Conservation (phyloP, 805 yeast genomes). For the Candida patagonica region DNA sequence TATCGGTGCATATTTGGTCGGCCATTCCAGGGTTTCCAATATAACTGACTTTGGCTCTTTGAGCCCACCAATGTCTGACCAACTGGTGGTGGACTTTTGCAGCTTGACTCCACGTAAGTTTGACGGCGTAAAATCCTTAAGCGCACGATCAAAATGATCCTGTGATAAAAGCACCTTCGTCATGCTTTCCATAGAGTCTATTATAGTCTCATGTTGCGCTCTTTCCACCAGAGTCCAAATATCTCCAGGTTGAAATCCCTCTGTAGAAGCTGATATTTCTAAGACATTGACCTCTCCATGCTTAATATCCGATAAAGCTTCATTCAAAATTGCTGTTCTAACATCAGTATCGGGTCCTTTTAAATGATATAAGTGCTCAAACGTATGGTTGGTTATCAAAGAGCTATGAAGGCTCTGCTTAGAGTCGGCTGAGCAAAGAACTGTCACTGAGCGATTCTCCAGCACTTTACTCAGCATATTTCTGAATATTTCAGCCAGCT, state of each 20-base stretch:
- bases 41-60: conserved; percentile 63
- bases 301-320: conserved; percentile 31
- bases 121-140: conserved; percentile 68
- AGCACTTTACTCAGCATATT: conserved; percentile 35
- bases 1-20: conserved; percentile 92
- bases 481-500: conserved; percentile 53
- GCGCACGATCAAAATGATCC: conserved; percentile 43
- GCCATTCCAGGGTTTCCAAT: conserved; percentile 93
- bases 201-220: conserved; percentile 29
- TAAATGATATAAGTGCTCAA: conserved; percentile 53
- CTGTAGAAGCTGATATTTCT: conserved; percentile 60
- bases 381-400: conserved; percentile 57
- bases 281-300: conserved; percentile 34
- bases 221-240: conserved; percentile 63
- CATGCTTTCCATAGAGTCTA: conserved; percentile 15
- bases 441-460: conserved; percentile 36
- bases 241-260: conserved; percentile 85
- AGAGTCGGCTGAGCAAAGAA: conserved; percentile 55
- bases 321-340: conserved; percentile 40
- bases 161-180: conserved; percentile 16
- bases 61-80: conserved; percentile 90
- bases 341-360: conserved; percentile 61
- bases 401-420: conserved; percentile 55
- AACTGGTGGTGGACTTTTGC: conserved; percentile 62
- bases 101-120: conserved; percentile 79